These are phyloP conservation scores for Globisporangium megalacanthum DNA, from an alignment of 352 stramenopile genomes.

Conservation along the genomic window DNA sequence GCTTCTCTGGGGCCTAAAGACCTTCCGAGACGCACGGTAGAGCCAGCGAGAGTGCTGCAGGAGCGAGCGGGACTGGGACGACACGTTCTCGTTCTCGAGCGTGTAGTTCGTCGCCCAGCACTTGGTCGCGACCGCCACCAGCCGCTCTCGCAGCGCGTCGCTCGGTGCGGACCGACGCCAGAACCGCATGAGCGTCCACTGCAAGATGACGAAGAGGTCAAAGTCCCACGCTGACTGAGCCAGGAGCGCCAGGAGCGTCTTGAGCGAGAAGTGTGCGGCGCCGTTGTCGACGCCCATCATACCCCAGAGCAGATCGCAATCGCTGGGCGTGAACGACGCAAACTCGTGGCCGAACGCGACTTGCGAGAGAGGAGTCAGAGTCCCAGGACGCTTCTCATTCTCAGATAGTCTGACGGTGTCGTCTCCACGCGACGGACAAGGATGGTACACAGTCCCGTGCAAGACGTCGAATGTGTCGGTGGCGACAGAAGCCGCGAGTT, in stretches of 20 bases:
- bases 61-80: constrained; percentile 7
- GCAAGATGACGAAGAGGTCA: constrained; percentile 60
- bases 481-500: constrained; percentile 30
- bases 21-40: constrained; percentile 35
- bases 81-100: constrained; percentile 32
- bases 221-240: constrained; percentile 67
- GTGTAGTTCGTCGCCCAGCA: constrained; percentile 51
- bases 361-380: constrained; percentile 2
- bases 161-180: constrained; percentile 13
- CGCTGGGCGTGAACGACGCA: constrained; percentile 49
- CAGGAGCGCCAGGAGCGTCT: constrained; percentile 45
- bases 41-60: constrained; percentile 71
- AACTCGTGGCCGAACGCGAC: constrained; percentile 37
- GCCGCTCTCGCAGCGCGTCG: constrained; percentile 3
- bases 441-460: constrained; percentile 13
- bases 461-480: constrained; percentile 78
- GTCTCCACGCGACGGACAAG: background rate
- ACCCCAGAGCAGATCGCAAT: constrained; percentile 75
- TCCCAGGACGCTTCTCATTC: background rate
- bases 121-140: constrained; percentile 30
- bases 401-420: background rate
- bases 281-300: constrained; percentile 60
- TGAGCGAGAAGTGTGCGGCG: constrained; percentile 31
- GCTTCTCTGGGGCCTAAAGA: background rate
- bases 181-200: constrained; percentile 46